phyloP scores from a whole-genome alignment of 768 basidiomycete species.

The Mycena crocata region DNA sequence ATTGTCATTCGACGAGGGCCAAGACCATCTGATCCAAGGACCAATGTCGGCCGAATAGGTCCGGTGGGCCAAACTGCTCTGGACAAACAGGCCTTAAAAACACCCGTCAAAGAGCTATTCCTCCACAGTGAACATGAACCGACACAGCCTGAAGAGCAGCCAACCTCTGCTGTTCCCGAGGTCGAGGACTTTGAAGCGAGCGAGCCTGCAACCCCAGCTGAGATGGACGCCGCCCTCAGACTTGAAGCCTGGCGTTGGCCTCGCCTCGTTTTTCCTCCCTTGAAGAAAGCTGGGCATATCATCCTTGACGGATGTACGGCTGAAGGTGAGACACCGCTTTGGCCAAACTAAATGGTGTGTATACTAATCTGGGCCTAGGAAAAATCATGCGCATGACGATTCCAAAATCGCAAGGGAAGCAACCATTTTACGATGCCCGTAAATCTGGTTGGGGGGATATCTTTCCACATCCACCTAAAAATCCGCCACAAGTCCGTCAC shows the following conservation, averaged over 20 bases:
- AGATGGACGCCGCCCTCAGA: slow-evolving; percentile 67
- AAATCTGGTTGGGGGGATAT: slow-evolving; percentile 95
- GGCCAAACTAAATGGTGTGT: slow-evolving; percentile 4
- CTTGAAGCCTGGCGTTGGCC: slow-evolving; percentile 90
- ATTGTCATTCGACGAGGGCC: slow-evolving; percentile 85
- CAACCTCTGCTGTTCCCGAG: slow-evolving; percentile 14
- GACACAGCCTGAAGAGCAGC: slow-evolving; percentile 17
- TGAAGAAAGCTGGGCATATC: slow-evolving; percentile 92
- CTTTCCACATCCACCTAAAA: slow-evolving; percentile 92
- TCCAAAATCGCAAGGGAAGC: slow-evolving; percentile 95
- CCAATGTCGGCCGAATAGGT: slow-evolving; percentile 63
- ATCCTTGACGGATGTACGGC: slow-evolving; percentile 89
- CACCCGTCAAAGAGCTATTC: slow-evolving; percentile 53
- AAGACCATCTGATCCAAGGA: slow-evolving; percentile 61
- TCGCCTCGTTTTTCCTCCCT: slow-evolving; percentile 89
- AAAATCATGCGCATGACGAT: slow-evolving; percentile 93
- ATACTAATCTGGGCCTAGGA: slow-evolving; percentile 56
- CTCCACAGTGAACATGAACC: slow-evolving; percentile 49
- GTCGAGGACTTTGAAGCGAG: slow-evolving; percentile 19
- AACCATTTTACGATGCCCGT: slow-evolving; percentile 93
- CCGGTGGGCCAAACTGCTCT: slow-evolving; percentile 61
- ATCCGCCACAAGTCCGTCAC: slow-evolving; percentile 73
- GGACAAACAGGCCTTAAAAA: slow-evolving; percentile 45
- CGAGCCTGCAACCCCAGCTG: slow-evolving; percentile 37
- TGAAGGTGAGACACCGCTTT: slow-evolving; percentile 65